Base-by-base conservation (phyloP, 2,329 filamentous ascomycete genomes). In the Penicillium sp. region DNA sequence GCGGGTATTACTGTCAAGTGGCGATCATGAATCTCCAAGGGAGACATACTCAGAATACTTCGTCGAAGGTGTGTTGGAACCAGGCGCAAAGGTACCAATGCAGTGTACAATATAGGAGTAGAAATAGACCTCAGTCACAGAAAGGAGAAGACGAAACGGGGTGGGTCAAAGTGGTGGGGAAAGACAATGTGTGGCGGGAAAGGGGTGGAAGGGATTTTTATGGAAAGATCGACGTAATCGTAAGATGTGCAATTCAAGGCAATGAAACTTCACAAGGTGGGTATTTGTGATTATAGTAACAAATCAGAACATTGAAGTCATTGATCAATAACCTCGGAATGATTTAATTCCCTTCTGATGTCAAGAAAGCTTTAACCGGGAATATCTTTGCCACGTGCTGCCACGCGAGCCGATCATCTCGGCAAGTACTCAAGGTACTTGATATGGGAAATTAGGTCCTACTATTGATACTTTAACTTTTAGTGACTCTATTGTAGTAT, bases 371-470 rank as follows among this genome's bases (percentile, higher is more conserved):
- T 38, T 51, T 51, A 31, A 31, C 39, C 38, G 39, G 48, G 29
- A 22, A 48, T 51, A 33, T 57, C 47, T 55, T 58, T 55, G 57
- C 57, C 57, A 59, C 57, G 57, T 59, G 56, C 56, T 28, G 43
- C 43, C 43, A 45, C 43, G 43, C 43, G 43, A 45, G 43, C 34
- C 32, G 43, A 28, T 45, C 22, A 45, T 45, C 26, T 39, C 34
- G 34, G 43, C n/a, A 43, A 35, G 33, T 42, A 48, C 19, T 33
- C 24, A 12, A 12, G 37, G 37, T 40, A 40, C 22, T 26, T 37
- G 9, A 19, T 6, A 21, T 35, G 19, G 17, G 33, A 4, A 9
- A 19, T 12, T 19, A 35, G 10, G 17, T 37, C 21, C 19, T 28
- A 19, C 24, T 7, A 37, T 22, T 28, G 13, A 24, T 24, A 3